Base-by-base conservation (phyloP, 1,284 basidiomycete genomes). In the Lignosus rhinocerotis region DNA sequence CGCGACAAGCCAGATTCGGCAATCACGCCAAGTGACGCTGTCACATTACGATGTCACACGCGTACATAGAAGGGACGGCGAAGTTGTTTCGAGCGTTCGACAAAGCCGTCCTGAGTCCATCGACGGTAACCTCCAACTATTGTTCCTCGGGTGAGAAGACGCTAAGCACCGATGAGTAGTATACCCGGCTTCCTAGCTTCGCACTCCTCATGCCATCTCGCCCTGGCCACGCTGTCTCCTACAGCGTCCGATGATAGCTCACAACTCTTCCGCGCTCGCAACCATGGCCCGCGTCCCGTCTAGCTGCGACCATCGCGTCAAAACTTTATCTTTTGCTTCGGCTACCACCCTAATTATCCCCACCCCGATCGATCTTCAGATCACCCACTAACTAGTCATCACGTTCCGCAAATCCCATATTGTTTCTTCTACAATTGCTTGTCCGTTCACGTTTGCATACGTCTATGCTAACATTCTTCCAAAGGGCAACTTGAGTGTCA, bases 1-100 rank as follows among this genome's bases (percentile, higher is more conserved):
- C 61, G 61, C 59, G 62, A 59, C 53, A 56, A 44, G 53, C 59
- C 54, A 45, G 54, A 62, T 61, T 33, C 43, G 59, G 61, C 46
- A 61, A 52, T 58, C 64, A 57, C 47, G 51, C 51, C 38, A 32
- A 32, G 60, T 62, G 58, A 63, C 60, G 8, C 11, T 16, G 58
- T 59, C 44, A 61, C 54, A 45, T 42, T n/a, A 56, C 53, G 33
- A 59, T 53, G 46, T 51, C 31, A 53, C 51, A 25, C 19, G 25
- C 25, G 25, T 25, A 25, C 25, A 25, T 25, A 25, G 25, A 25
- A 25, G 25, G 25, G 25, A 25, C 25, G 25, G 25, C 25, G 36
- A n/a, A 39, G 14, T 39, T 6, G 9, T 39, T 39, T 39, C n/a
- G 36, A n/a, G 34, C 34, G 14, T 11, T 16, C 9, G 34, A 16